Evolutionary conservation across 2,329 filamentous ascomycete genomes (phyloP).

Genomic region (Ascochyta clinopodiicola): DNA sequence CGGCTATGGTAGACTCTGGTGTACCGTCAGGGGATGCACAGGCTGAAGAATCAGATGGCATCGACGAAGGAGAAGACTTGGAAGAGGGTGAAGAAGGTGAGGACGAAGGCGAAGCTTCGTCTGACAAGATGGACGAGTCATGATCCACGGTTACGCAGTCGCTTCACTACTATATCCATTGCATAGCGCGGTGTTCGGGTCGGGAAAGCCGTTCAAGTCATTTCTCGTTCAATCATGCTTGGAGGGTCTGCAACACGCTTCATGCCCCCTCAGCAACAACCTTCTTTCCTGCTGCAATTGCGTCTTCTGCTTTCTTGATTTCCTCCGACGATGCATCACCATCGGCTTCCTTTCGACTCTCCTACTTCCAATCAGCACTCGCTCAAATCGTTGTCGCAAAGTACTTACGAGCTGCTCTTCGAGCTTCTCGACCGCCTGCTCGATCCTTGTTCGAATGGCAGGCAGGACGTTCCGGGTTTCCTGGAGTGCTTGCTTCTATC

Average conservation of each 20-base stretch:
- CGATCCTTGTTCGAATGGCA: conserved; percentile 73
- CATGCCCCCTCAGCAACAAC: conserved; percentile 35
- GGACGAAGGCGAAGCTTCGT: conserved; percentile 33
- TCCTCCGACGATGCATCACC: conserved; percentile 51
- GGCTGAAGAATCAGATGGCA: conserved; percentile 42
- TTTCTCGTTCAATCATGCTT: conserved; percentile 18
- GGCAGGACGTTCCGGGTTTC: conserved; percentile 87
- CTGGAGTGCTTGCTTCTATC: conserved; percentile 77
- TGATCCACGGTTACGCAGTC: conserved; percentile 15
- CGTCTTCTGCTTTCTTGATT: conserved; percentile 54
- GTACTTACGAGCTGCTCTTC: conserved; percentile 75
- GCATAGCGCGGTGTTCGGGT: conserved; percentile 46
- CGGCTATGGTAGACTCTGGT: conserved; percentile 40
- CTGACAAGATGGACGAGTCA: conserved; percentile 40
- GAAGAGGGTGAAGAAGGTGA: conserved; percentile 43
- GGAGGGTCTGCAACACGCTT: conserved; percentile 31
- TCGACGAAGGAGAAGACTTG: conserved; percentile 42
- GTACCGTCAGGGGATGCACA: conserved; percentile 29
- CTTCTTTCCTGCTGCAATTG: conserved; percentile 50
- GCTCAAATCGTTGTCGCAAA: not conserved
- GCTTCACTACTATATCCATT: conserved; percentile 18
- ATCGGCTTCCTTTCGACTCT: conserved; percentile 50
- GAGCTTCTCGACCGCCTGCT: conserved; percentile 73
- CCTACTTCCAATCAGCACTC: conserved; percentile 36
- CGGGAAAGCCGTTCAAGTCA: not conserved